These are phyloP conservation scores for Fagopyrum homotropicum DNA, from an alignment of 148 eudicot genomes.

Conservation along the genomic window DNA sequence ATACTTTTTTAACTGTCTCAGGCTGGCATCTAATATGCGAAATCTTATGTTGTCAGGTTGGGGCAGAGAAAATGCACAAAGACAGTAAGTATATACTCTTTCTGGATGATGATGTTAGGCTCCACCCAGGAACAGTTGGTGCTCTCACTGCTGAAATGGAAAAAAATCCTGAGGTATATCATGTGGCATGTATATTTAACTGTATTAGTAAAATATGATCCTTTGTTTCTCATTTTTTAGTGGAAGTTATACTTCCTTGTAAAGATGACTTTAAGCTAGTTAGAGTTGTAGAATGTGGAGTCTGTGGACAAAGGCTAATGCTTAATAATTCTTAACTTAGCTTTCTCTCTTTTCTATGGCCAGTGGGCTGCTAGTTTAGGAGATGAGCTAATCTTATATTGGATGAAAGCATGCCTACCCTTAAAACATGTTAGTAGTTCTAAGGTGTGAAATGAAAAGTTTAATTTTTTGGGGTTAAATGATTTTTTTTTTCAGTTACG, in stretches of 20 bases:
- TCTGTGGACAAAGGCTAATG: background rate
- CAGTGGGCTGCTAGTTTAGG: background rate
- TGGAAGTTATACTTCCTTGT: background rate
- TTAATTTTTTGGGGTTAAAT: background rate
- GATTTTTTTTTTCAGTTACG: background rate
- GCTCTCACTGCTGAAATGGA: slow-evolving; percentile 94
- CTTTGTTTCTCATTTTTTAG: background rate
- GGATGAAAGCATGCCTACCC: background rate
- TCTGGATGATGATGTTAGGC: slow-evolving; percentile 94
- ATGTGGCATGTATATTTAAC: slow-evolving; percentile 10
- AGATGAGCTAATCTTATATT: background rate
- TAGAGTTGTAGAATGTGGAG: background rate
- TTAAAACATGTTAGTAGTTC: background rate
- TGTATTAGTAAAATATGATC: background rate
- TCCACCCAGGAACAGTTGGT: slow-evolving; percentile 97
- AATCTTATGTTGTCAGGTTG: slow-evolving; percentile 44
- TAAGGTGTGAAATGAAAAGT: background rate
- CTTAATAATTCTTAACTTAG: background rate
- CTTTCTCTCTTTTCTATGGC: background rate
- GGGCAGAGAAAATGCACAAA: slow-evolving; percentile 90
- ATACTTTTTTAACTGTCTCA: background rate
- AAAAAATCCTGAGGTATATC: slow-evolving; percentile 75
- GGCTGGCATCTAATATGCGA: background rate
- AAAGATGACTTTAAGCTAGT: background rate
- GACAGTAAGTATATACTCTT: slow-evolving; percentile 93